Evolutionary conservation across 1,284 basidiomycete species (phyloP).

Genomic region (Ustilago curta): DNA sequence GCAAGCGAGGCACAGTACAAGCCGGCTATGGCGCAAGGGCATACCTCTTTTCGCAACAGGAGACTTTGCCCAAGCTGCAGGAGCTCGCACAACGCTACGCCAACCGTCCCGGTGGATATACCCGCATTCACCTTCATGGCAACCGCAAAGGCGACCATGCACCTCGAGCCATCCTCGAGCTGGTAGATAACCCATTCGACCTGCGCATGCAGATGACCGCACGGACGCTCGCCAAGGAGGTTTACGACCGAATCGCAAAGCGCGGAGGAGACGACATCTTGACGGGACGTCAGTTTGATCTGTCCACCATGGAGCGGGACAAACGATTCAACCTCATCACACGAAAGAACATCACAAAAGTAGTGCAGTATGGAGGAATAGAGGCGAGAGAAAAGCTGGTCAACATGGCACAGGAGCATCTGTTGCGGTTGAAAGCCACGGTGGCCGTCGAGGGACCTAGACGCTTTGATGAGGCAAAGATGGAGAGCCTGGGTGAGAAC

Average conservation of each 20-base stretch:
- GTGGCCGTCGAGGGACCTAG: slow-evolving; percentile 50
- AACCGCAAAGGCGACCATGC: slow-evolving; percentile 92
- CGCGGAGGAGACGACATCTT: slow-evolving; percentile 52
- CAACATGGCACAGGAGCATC: slow-evolving; percentile 51
- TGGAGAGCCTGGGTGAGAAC: slow-evolving; percentile 37
- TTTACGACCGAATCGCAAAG: slow-evolving; percentile 49
- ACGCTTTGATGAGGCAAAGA: slow-evolving; percentile 48
- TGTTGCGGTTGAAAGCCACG: slow-evolving; percentile 56
- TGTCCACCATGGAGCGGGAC: slow-evolving; percentile 52
- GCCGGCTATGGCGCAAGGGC: slow-evolving; percentile 51
- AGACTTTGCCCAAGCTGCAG: slow-evolving; percentile 81
- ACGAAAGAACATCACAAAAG: slow-evolving; percentile 59
- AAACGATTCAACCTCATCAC: slow-evolving; percentile 57
- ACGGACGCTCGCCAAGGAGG: slow-evolving; percentile 60
- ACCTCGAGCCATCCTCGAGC: slow-evolving; percentile 87
- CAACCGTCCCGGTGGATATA: slow-evolving; percentile 90
- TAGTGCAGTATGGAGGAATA: slow-evolving; percentile 60
- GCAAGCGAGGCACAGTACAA: slow-evolving; percentile 57
- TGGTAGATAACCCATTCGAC: slow-evolving; percentile 93
- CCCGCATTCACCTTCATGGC: slow-evolving; percentile 90
- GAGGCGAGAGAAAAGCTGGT: slow-evolving; percentile 51
- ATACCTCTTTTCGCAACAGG: slow-evolving; percentile 60
- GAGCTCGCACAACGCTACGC: slow-evolving; percentile 85
- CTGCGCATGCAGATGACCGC: slow-evolving; percentile 73
- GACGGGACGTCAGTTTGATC: slow-evolving; percentile 39